Evolutionary conservation across 192 early-diverging fungal genomes (phyloP), one percentile per base, ranked within the genome.

Genomic region (Backusella sp.): DNA sequence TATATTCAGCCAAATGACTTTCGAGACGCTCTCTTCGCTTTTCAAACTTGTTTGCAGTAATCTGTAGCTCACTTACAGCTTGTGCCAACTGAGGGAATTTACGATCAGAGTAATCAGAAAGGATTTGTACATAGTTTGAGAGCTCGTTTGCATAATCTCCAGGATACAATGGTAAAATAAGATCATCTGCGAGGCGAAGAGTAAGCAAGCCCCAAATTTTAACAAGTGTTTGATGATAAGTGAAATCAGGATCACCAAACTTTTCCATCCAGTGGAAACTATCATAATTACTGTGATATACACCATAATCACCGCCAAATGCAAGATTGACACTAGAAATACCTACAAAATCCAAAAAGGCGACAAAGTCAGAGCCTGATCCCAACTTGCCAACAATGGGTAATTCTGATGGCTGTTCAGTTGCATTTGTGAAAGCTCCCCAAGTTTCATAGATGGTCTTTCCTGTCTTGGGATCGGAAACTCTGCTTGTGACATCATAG

Each of bases 201-300:
- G 82, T 73, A 35, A 87, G 28, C 9, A 85, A 70, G 6, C 87
- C 87, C 80, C 86, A 86, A 6, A 90, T 70, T 26, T 79, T 81
- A 14, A 82, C 76, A 15, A 85, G 70, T 14, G 86, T 79, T 56
- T 76, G 82, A 66, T 90, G 89, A 41, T 88, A 85, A 42, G 79
- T 62, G 75, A 88, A 88, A 9, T 82, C 78, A 17, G 89, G 85
- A 72, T 91, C 89, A 8, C 88, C 77, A 69, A 84, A 88, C 46
- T 87, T 80, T 5, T 81, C 75, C 86, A 91, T 89, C 78, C 89
- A 88, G 66, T 88, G 82, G 44, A 79, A 76, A 44, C 81, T 82
- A 76, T 91, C 91, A 76, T 91, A 92, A 77, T 91, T 91, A 53
- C 87, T 89, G 76, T 92, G 91, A 62, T 90, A 90, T 4, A 88